Base-by-base conservation (phyloP, 805 yeast species). In the Groenewaldozyma salmanticensis region DNA sequence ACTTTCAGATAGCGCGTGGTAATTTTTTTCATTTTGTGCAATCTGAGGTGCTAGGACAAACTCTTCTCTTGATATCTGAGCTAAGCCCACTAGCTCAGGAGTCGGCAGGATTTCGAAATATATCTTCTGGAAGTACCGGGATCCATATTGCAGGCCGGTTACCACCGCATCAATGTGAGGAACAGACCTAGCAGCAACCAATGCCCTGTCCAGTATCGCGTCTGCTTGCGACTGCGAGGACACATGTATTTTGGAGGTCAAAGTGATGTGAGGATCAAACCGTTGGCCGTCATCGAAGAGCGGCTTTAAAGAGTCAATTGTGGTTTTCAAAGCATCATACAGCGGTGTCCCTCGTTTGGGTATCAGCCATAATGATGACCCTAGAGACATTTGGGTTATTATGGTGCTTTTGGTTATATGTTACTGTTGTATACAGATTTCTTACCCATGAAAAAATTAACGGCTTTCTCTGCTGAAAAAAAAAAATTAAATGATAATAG, bases 241-340 rank as follows among this genome's bases (percentile, higher is more conserved):
- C 21, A 79, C 62, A 1, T 59, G 63, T 24, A 83, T 63, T 43
- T 74, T 71, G n/a, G 85, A 70, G 2, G 86, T 75, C 21, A 83
- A 67, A 1, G 94, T 84, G 27, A 84, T 68, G 55, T 83, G 94
- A 2, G 94, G 94, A 46, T 75, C 81, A 51, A 82, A 77, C 22
- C 53, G 57, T 2, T 81, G 81, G 1, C 86, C 77, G 39, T 77
- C 80, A 7, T 82, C 81, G 52, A 83, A 81, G n/a, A 81, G 62
- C 1, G 88, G 79, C 33, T 71, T 73, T 27, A 83, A 58, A 6
- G 86, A 77, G n/a, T 71, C 64, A 58, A 79, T 78, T 29, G 80
- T 64, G 16, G 81, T 72, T 11, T 65, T 61, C 18, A 83, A 58
- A 37, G 75, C 73, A 38, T 78, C 83, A 51, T 72, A 58, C 18